phyloP scores from a whole-genome alignment of 306 rosid genomes.

The Morella rubra region DNA sequence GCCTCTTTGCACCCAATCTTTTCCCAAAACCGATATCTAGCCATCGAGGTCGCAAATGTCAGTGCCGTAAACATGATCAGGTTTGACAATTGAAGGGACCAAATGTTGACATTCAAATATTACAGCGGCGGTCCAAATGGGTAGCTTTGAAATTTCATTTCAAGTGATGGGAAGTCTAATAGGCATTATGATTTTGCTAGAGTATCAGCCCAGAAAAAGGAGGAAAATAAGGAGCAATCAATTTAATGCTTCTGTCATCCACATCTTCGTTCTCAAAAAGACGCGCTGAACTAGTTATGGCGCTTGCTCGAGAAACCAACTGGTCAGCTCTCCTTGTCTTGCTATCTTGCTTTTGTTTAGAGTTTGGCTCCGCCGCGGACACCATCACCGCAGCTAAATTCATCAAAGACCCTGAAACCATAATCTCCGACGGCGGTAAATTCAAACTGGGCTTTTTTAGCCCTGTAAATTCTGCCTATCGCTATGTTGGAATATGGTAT shows the following conservation, averaged over 20 bases:
- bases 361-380: constrained; percentile 11
- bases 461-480: constrained; percentile 30
- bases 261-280: not conserved
- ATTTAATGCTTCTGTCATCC: not conserved
- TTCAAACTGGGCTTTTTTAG: constrained; percentile 50
- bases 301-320: not conserved
- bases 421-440: constrained; percentile 13
- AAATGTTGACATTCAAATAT: too few species aligned
- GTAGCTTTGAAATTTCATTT: too few species aligned
- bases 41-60: too few species aligned
- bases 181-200: too few species aligned
- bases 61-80: too few species aligned
- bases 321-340: constrained; percentile 6
- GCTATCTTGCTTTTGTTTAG: constrained; percentile 11
- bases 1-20: too few species aligned
- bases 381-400: constrained; percentile 19
- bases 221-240: not conserved
- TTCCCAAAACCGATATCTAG: too few species aligned
- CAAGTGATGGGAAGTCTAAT: too few species aligned
- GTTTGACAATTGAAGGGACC: too few species aligned
- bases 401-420: constrained; percentile 24
- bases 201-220: too few species aligned
- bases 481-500: constrained; percentile 48
- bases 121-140: too few species aligned
- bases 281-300: constrained; percentile 21